Percentiles rank a stretch among this genome's conserved stretches.
Conservation (phyloP, 129 eudicot species). For the Helianthus tuberosus region DNA sequence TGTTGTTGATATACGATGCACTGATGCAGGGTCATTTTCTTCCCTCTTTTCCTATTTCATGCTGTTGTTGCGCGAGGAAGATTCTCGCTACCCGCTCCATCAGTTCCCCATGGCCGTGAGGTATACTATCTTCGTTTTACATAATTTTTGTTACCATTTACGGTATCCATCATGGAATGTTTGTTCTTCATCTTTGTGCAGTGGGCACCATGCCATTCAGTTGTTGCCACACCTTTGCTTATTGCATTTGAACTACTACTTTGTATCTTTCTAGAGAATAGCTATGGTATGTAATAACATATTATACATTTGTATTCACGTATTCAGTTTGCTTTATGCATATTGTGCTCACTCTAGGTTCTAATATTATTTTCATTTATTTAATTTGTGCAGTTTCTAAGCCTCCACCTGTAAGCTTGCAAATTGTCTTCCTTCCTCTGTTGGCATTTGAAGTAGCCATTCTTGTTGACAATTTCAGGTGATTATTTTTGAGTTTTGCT, state of each 20-base stretch:
- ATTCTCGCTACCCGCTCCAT: constrained; percentile 95
- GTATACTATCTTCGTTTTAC: constrained; percentile 42
- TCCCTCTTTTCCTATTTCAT: constrained; percentile 88
- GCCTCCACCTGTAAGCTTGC: constrained; percentile 66
- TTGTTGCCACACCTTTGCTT: constrained; percentile 89
- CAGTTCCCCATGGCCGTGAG: constrained; percentile 94
- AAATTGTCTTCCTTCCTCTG: constrained; percentile 80
- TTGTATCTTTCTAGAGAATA: constrained; percentile 81
- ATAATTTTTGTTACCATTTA: not conserved
- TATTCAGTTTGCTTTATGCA: not conserved
- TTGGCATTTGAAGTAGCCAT: constrained; percentile 68
- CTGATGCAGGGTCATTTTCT: constrained; percentile 70
- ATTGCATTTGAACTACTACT: constrained; percentile 92
- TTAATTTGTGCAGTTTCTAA: constrained; percentile 47
- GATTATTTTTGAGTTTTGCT: constrained; percentile 15
- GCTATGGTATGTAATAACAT: constrained; percentile 54
- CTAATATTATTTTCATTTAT: not conserved
- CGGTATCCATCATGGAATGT: constrained; percentile 3
- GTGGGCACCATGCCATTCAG: constrained; percentile 99
- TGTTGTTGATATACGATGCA: not conserved
- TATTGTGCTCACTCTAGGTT: constrained; percentile 2
- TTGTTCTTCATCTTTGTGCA: constrained; percentile 30
- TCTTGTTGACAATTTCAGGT: constrained; percentile 95
- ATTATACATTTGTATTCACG: not conserved
- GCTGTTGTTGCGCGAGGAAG: constrained; percentile 93